Base-by-base conservation (phyloP, 768 basidiomycete species). In the Tremella fuciformis region DNA sequence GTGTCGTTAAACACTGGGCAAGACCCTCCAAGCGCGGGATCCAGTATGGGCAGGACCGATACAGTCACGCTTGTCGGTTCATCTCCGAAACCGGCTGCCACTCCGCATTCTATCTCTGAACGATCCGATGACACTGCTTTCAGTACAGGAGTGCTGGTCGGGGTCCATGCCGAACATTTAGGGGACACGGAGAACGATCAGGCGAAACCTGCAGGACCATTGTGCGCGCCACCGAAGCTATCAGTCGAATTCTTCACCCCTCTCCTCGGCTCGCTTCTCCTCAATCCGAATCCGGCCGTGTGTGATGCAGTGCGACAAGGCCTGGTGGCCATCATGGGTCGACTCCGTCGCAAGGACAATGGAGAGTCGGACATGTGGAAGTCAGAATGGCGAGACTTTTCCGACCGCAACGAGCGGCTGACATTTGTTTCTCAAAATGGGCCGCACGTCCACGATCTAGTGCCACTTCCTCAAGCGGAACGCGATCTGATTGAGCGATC, bases 201-300 rank as follows among this genome's bases (percentile, higher is more conserved):
- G 6, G 42, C 42, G 6, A 22, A n/a, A 8, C 42, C 42, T 46
- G 42, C 16, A 22, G 67, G 63, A 39, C 64, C 58, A 24, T 40
- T 70, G 2, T 57, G 65, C 8, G 66, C 63, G 16, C 58, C 66
- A 42, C 77, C 77, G 0, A 53, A 53, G 19, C 61, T 98, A 46
- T 83, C 86, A 39, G 88, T 89, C 2, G 86, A 88, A 67, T 84
- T 87, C 3, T 98, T 98, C 76, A 96, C 91, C 1, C 89, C 90
- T 13, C 86, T 96, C 50, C 82, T 98, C 26, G 92, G 89, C 42
- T 88, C 88, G 0, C 80, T 98, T 25, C 82, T 98, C 13, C 84
- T 97, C 46, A 90, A 86, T 71, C 82, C 86, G 24, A 91, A 89
- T 66, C 80, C 83, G 49, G 78, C 82, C 50, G 85, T 96, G 34